phyloP scores from a whole-genome alignment of 345 rosid species.

The Isatis tinctoria region DNA sequence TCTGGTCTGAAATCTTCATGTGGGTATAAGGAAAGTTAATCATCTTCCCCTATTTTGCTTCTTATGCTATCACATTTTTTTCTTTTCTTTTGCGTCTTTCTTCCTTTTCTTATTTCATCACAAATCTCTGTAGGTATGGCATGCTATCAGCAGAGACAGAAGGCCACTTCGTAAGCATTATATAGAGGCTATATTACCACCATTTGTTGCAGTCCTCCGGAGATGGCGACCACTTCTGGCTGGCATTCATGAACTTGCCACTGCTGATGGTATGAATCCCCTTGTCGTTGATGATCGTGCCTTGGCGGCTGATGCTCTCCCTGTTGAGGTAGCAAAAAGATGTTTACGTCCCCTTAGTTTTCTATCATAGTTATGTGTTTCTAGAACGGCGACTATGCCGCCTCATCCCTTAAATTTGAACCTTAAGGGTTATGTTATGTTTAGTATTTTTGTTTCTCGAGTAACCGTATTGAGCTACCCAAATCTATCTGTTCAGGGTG shows the following conservation, averaged over 20 bases:
- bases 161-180: slow-evolving; percentile 87
- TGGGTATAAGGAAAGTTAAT: slow-evolving; percentile 10
- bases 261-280: slow-evolving; percentile 96
- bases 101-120: slow-evolving; percentile 12
- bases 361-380: slow-evolving; percentile 2
- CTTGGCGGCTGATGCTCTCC: slow-evolving; percentile 88
- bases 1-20: slow-evolving; percentile 23
- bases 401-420: neutral
- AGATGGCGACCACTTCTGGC: slow-evolving; percentile 99
- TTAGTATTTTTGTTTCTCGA: slow-evolving; percentile 5
- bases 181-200: slow-evolving; percentile 92
- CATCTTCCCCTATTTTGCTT: slow-evolving; percentile 15
- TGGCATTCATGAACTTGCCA: slow-evolving; percentile 96
- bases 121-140: slow-evolving; percentile 72
- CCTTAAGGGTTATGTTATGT: slow-evolving; percentile 2
- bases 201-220: slow-evolving; percentile 93
- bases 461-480: neutral
- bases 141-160: slow-evolving; percentile 84
- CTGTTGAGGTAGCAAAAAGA: slow-evolving; percentile 62
- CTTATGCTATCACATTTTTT: slow-evolving; percentile 9
- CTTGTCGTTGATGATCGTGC: slow-evolving; percentile 92
- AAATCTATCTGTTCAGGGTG: slow-evolving; percentile 53
- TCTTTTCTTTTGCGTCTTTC: neutral
- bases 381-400: slow-evolving; percentile 6
- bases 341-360: slow-evolving; percentile 13